A percentile compares a stretch with the other conserved stretches of the same genome.
Evolutionary conservation across 352 stramenopile species (phyloP).

Genomic region (Phytophthora chlamydospora): DNA sequence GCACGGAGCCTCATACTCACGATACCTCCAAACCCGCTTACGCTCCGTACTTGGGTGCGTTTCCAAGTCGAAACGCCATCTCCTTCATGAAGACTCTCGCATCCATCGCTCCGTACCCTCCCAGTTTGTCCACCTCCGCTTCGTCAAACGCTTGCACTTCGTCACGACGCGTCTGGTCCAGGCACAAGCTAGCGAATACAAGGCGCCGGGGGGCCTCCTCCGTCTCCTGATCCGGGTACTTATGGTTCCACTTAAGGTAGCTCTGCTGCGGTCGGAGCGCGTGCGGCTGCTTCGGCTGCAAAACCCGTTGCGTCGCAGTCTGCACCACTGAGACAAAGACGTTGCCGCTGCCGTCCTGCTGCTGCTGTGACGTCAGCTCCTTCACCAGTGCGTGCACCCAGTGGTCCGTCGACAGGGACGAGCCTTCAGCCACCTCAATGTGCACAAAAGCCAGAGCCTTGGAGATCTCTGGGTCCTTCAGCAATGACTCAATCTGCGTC

Average conservation of each 20-base stretch:
- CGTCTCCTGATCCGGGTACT: constrained; percentile 37
- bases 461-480: constrained; percentile 33
- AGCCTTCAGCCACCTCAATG: constrained; percentile 23
- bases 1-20: no score
- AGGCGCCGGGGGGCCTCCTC: constrained; percentile 36
- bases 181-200: constrained; percentile 59
- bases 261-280: constrained; percentile 71
- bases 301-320: constrained; percentile 8
- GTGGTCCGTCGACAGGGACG: constrained; percentile 20
- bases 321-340: constrained; percentile 60
- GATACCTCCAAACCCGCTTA: constrained; percentile 15
- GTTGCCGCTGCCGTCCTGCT: constrained; percentile 35
- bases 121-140: constrained; percentile 50
- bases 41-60: constrained; percentile 81
- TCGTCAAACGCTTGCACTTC: constrained; percentile 53
- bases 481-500: constrained; percentile 33
- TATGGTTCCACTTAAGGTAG: constrained; percentile 61
- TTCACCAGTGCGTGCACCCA: constrained; percentile 55
- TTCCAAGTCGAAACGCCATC: constrained; percentile 79
- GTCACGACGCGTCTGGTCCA: constrained; percentile 74
- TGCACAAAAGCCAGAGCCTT: constrained; percentile 73
- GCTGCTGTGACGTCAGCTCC: constrained; percentile 38
- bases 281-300: constrained; percentile 29
- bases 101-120: constrained; percentile 76
- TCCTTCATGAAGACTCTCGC: constrained; percentile 78